Evolutionary conservation across 352 stramenopile species (phyloP).

Genomic region (Phytophthora parvispora): DNA sequence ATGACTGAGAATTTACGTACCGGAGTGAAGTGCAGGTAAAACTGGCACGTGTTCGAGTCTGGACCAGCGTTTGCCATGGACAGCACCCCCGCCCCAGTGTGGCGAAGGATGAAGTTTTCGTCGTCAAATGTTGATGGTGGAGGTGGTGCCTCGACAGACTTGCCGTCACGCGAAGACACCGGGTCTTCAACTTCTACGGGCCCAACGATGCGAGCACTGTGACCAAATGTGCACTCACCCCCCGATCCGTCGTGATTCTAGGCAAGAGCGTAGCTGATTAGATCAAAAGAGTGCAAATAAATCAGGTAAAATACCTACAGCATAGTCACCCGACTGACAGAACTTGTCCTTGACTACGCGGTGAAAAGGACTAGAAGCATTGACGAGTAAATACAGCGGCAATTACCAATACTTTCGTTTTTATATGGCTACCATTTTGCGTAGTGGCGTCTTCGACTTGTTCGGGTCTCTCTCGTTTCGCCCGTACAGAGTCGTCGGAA

Average conservation of each 20-base stretch:
- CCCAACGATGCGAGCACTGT: conserved; percentile 6
- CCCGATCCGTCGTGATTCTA: conserved; percentile 84
- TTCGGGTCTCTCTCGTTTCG: conserved; percentile 74
- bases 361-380: conserved; percentile 79
- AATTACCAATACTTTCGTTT: not conserved
- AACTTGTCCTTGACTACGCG: conserved; percentile 94
- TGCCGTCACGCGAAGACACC: not conserved
- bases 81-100: conserved; percentile 90
- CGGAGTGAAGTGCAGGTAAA: conserved; percentile 92
- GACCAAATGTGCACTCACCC: conserved; percentile 90
- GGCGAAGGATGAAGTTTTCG: conserved; percentile 95
- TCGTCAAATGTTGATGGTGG: conserved; percentile 83
- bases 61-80: conserved; percentile 97
- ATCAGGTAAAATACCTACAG: conserved; percentile 38
- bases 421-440: conserved; percentile 54
- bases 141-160: conserved; percentile 16
- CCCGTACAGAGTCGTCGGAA: conserved; percentile 97
- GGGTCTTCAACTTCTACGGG: conserved; percentile 12
- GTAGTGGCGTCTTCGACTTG: conserved; percentile 66
- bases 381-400: not conserved
- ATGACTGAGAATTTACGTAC: conserved; percentile 28
- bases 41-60: conserved; percentile 97
- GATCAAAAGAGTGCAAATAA: not conserved
- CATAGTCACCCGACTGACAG: conserved; percentile 94
- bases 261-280: conserved; percentile 13